Evolutionary conservation across 2,329 filamentous ascomycete genomes (phyloP).

Genomic region (Alternaria sp.): DNA sequence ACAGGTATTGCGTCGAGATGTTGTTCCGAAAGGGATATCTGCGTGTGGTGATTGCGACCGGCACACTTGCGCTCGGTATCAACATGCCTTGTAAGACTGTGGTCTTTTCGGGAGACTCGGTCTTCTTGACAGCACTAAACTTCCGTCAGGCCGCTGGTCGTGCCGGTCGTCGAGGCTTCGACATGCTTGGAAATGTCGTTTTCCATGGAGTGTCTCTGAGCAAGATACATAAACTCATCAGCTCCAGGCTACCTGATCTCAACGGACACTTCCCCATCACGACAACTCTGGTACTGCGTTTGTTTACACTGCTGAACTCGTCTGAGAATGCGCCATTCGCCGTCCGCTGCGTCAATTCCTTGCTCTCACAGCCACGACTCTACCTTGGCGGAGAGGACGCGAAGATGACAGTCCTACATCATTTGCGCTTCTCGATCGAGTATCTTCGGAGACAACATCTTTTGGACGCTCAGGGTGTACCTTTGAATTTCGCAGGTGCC

Average conservation of each 20-base stretch:
- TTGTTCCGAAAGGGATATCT: conserved; percentile 77
- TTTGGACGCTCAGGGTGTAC: conserved; percentile 66
- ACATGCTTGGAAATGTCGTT: conserved; percentile 81
- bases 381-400: conserved; percentile 74
- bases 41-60: conserved; percentile 76
- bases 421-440: conserved; percentile 81
- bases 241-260: conserved; percentile 75
- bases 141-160: conserved; percentile 80
- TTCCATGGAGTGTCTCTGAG: conserved; percentile 71
- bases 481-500: conserved; percentile 75
- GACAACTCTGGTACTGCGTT: conserved; percentile 73
- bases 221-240: conserved; percentile 74
- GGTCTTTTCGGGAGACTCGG: conserved; percentile 76
- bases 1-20: conserved; percentile 77
- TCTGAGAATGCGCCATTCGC: conserved; percentile 71
- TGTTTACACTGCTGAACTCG: conserved; percentile 72
- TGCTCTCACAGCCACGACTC: conserved; percentile 74
- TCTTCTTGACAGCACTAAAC: conserved; percentile 77
- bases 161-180: conserved; percentile 81
- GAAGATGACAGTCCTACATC: conserved; percentile 75
- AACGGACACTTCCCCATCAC: conserved; percentile 82
- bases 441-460: conserved; percentile 76
- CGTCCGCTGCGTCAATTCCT: conserved; percentile 67
- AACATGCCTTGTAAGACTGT: conserved; percentile 79
- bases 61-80: conserved; percentile 78